Evolutionary conservation across 495 filamentous ascomycete species (phyloP), one percentile per base, ranked within the genome.

Genomic region (Durotheca rogersii): DNA sequence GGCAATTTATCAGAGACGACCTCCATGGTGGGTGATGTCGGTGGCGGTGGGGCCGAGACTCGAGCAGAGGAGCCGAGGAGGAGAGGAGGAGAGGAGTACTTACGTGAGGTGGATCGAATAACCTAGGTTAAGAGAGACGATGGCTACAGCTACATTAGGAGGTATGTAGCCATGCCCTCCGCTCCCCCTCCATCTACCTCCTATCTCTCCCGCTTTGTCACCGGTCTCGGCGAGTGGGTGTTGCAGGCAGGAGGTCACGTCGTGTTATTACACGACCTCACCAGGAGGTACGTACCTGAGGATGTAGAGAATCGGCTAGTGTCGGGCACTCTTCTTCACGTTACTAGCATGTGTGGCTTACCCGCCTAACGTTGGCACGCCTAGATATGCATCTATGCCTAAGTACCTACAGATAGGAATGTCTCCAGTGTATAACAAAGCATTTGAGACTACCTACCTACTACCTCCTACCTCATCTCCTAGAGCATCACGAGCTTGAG

Each of bases 1-100:
- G n/a, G n/a, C n/a, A n/a, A n/a, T n/a, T n/a, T n/a, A 6, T 31
- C 27, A 18, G 32, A 49, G 45, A 16, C 21, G 23, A n/a, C n/a
- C n/a, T 42, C 36, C 56, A 59, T 59, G 30, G 30, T 11, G 25
- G 33, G 30, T 25, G 27, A 52, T 36, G 49, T 29, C 42, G 43
- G 18, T 21, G 14, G 36, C 45, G 53, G 55, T 42, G 55, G 49
- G 49, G 55, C 48, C 25, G n/a, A n/a, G n/a, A n/a, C n/a, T n/a
- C n/a, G n/a, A n/a, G n/a, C n/a, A n/a, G n/a, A n/a, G n/a, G n/a
- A n/a, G n/a, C n/a, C n/a, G n/a, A n/a, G n/a, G n/a, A n/a, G n/a
- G n/a, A n/a, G n/a, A n/a, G n/a, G n/a, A n/a, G n/a, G n/a, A n/a
- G n/a, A n/a, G n/a, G n/a, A n/a, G 23, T 27, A 27, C 23, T 4